phyloP scores from a whole-genome alignment of 441 rosid genomes.

The Populus hybrid region DNA sequence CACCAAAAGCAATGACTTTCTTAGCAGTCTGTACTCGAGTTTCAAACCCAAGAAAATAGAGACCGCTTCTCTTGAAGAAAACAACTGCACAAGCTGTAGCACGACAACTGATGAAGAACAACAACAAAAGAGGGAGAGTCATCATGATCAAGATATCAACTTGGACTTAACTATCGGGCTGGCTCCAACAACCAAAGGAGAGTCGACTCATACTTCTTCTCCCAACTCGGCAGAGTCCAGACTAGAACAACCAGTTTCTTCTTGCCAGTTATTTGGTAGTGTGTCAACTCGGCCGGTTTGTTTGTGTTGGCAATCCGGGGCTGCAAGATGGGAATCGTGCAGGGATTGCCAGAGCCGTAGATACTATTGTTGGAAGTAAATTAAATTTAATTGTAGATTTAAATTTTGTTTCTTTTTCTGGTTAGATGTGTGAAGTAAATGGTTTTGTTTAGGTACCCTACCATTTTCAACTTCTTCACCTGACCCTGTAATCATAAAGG shows the following conservation, averaged over 20 bases:
- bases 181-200: slow-evolving; percentile 5
- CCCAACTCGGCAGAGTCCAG: slow-evolving; percentile 47
- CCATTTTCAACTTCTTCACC: not conserved
- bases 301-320: slow-evolving; percentile 50
- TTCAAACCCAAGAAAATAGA: slow-evolving; percentile 14
- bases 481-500: not conserved
- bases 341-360: slow-evolving; percentile 17
- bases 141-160: slow-evolving; percentile 13
- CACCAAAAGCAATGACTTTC: not conserved
- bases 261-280: not conserved
- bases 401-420: not conserved
- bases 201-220: slow-evolving; percentile 10
- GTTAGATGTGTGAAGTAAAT: not conserved
- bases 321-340: slow-evolving; percentile 41
- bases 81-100: slow-evolving; percentile 21
- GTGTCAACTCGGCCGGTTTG: slow-evolving; percentile 35
- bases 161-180: slow-evolving; percentile 21
- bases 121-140: slow-evolving; percentile 1
- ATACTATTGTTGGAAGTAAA: no score
- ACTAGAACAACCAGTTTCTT: slow-evolving; percentile 13
- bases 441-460: not conserved
- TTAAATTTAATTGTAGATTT: not conserved
- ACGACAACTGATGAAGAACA: slow-evolving; percentile 27
- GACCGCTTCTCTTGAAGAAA: slow-evolving; percentile 5
- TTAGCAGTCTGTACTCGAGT: not conserved